Percentiles rank a stretch among this genome's conserved stretches.
Evolutionary conservation across 352 stramenopile genomes (phyloP).

Genomic region (Pythium periplocum): DNA sequence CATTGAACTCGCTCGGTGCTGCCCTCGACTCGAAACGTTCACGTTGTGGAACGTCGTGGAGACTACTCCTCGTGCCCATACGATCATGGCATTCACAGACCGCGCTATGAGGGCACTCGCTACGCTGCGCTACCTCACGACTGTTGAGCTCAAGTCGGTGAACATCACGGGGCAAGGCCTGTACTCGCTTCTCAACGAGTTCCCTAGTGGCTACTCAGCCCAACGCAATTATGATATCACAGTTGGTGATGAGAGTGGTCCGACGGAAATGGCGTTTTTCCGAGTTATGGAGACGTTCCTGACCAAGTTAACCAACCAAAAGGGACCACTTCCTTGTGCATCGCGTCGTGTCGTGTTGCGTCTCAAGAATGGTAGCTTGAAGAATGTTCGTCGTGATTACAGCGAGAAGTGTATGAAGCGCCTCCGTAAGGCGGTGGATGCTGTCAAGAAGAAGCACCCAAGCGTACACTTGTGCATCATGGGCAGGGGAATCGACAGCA

Average conservation of each 20-base stretch:
- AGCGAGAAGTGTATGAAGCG: slow-evolving; percentile 5
- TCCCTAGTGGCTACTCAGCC: neutral
- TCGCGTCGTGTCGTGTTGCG: slow-evolving; percentile 9
- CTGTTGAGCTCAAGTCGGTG: slow-evolving; percentile 13
- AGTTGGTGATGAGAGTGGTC: neutral
- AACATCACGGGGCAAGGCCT: slow-evolving; percentile 8
- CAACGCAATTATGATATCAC: neutral
- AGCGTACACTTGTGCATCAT: slow-evolving; percentile 5
- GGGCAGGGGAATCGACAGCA: neutral
- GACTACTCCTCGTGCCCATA: neutral
- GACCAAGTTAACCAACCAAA: neutral
- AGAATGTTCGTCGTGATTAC: neutral
- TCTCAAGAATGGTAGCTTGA: slow-evolving; percentile 9
- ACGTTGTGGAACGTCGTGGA: slow-evolving; percentile 10
- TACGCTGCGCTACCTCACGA: slow-evolving; percentile 6
- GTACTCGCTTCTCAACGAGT: neutral
- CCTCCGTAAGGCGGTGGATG: neutral
- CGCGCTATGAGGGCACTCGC: slow-evolving; percentile 8
- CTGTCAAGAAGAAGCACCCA: slow-evolving; percentile 2
- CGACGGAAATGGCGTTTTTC: slow-evolving; percentile 1
- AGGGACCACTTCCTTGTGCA: slow-evolving; percentile 3
- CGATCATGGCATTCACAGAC: slow-evolving; percentile 16
- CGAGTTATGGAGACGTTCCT: neutral
- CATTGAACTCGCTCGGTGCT: slow-evolving; percentile 4
- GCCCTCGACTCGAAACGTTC: slow-evolving; percentile 12